Base-by-base conservation (phyloP, 176 grass and related monocot genomes). In the Raddia guianensis region DNA sequence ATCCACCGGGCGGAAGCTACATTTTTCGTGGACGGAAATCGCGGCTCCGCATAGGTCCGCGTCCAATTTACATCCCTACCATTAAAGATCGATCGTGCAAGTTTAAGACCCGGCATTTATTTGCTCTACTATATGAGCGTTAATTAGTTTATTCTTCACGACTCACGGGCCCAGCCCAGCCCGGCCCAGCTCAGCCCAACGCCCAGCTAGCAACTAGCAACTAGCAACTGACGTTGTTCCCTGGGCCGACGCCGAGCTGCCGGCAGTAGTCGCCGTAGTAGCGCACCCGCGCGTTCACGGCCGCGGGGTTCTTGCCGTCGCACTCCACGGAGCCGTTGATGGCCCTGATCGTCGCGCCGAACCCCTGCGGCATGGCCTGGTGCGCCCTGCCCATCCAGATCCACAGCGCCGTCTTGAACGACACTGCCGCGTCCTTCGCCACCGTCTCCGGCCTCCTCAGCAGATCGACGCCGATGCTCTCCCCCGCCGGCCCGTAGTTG, bases 401-500 rank as follows among this genome's bases (percentile, higher is more conserved):
- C 91, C 91, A 93, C 15, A 93, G 13, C 27, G 88, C 88, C 35
- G 88, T 79, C 83, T 90, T 73, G 70, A 93, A 93, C 1, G 88
- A 83, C 52, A 97, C 20, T 13, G 60, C 57, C 1, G 80, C 21
- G 54, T 98, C 86, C 76, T 63, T 85, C 7, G 91, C 91, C 18
- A 97, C 94, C 5, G 5, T 94, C 64, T 87, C 80, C 0, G 87
- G 89, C 33, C 88, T 37, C 5, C 49, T 42, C 0, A 94, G 77
- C 61, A 40, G 4, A 74, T 98, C 72, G 81, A 98, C 92, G 1
- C 95, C 95, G 56, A 91, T 83, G 72, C 0, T 55, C 18, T 46
- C 0, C 4, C 95, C 95, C 0, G 95, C 92, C 2, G 94, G 89
- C 3, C 91, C 91, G 61, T 97, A 97, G 79, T 97, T 97, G 67